Percentiles rank a stretch among this genome's conserved stretches.
phyloP scores from a whole-genome alignment of 768 basidiomycete species.

The Suillus ampliporus region DNA sequence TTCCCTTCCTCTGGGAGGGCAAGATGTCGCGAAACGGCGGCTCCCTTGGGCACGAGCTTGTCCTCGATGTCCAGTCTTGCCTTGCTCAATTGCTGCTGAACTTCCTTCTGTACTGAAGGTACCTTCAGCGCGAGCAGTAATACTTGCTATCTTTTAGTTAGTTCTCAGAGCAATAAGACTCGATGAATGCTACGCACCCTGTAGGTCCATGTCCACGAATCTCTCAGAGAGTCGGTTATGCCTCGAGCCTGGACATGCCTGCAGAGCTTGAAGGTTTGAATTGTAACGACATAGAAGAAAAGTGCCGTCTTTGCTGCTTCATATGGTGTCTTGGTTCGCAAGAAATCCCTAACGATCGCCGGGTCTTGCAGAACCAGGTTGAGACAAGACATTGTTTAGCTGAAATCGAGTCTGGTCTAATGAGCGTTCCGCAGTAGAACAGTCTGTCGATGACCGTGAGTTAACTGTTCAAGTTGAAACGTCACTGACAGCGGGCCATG shows the following conservation, averaged over 20 bases:
- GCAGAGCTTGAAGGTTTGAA: conserved; percentile 30
- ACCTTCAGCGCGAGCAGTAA: conserved; percentile 64
- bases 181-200: conserved; percentile 24
- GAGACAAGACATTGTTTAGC: conserved; percentile 10
- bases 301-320: conserved; percentile 40
- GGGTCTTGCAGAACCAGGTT: conserved; percentile 12
- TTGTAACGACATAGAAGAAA: conserved; percentile 39
- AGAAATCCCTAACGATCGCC: conserved; percentile 22
- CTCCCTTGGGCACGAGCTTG: conserved; percentile 69
- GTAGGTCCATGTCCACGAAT: conserved; percentile 32
- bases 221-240: conserved; percentile 31
- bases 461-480: too few species aligned
- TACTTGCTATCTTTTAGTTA: conserved; percentile 45
- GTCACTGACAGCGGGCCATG: too few species aligned
- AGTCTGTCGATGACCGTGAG: not conserved
- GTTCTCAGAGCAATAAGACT: not conserved
- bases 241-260: conserved; percentile 48
- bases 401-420: conserved; percentile 5
- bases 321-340: conserved; percentile 22
- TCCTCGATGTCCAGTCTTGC: conserved; percentile 70
- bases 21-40: conserved; percentile 67
- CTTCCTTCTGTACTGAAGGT: conserved; percentile 63
- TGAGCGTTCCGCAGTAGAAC: not conserved
- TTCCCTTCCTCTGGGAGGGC: conserved; percentile 68
- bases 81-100: conserved; percentile 65